Evolutionary conservation across 164 flowering plant species (phyloP).

Genomic region (Macadamia integrifolia): DNA sequence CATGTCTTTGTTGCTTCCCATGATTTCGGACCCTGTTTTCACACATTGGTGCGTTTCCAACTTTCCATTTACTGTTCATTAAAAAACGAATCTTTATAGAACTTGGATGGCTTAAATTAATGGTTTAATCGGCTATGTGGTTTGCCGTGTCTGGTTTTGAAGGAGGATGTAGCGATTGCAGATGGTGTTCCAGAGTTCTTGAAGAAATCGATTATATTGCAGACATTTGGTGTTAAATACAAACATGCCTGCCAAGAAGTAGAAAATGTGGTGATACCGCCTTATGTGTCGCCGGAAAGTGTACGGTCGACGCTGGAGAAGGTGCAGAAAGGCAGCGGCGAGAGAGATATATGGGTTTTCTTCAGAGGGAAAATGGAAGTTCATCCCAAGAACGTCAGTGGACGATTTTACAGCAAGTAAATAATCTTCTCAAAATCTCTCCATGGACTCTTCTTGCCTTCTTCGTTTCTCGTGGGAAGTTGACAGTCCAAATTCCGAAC

Average conservation of each 20-base stretch:
- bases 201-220: conserved; percentile 77
- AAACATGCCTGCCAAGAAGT: conserved; percentile 85
- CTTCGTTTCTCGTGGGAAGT: no score
- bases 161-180: conserved; percentile 77
- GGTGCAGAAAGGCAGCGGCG: conserved; percentile 6
- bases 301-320: conserved; percentile 39
- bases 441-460: no score
- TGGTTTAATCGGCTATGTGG: not conserved
- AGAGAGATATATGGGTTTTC: conserved; percentile 70
- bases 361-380: conserved; percentile 98
- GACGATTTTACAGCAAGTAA: conserved; percentile 93
- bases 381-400: conserved; percentile 89
- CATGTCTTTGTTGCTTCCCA: conserved; percentile 94
- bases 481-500: no score
- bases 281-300: conserved; percentile 65
- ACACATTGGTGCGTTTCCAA: conserved; percentile 52
- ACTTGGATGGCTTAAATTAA: not conserved
- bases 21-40: conserved; percentile 91
- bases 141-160: conserved; percentile 1
- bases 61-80: not conserved
- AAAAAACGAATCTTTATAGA: not conserved
- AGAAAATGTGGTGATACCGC: conserved; percentile 81
- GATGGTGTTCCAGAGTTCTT: conserved; percentile 73
- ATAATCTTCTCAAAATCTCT: not conserved
- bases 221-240: conserved; percentile 72